phyloP scores from a whole-genome alignment of 306 rosid species.

The Ochetophila trinervis region DNA sequence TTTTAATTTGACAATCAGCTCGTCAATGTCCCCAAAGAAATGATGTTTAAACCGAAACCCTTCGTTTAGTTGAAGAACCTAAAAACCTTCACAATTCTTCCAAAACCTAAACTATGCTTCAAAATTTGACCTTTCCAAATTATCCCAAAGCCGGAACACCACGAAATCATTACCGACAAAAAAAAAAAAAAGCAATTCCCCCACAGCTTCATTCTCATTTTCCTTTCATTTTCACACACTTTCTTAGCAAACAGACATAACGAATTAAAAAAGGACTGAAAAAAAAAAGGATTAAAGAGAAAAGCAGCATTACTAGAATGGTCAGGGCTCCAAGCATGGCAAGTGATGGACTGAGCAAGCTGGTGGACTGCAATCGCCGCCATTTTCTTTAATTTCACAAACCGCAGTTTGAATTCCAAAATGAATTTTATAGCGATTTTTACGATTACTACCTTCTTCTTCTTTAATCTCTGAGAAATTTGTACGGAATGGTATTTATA shows the following conservation, averaged over 20 bases:
- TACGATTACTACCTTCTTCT: neutral
- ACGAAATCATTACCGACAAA: neutral
- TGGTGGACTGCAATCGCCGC: constrained; percentile 68
- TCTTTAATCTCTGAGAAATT: neutral
- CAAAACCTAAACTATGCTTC: neutral
- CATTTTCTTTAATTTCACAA: constrained; percentile 36
- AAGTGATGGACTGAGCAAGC: constrained; percentile 78
- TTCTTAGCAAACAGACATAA: constrained; percentile 21
- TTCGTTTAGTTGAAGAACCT: constrained; percentile 7
- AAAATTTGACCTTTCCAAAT: neutral
- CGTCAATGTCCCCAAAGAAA: too few relatives aligned
- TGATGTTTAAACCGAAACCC: constrained; percentile 1
- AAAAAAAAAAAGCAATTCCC: neutral
- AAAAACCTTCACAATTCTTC: constrained; percentile 7
- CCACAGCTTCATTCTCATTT: neutral
- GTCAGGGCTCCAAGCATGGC: constrained; percentile 95
- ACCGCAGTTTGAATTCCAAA: constrained; percentile 9
- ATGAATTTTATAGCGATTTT: neutral
- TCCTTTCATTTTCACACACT: neutral
- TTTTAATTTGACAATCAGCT: too few relatives aligned
- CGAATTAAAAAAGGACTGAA: neutral
- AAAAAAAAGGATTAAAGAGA: too few relatives aligned
- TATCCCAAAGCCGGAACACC: neutral
- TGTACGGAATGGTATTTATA: neutral
- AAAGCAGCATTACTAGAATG: constrained; percentile 55